Base-by-base conservation (phyloP, 2,329 filamentous ascomycete species). In the Aureobasidium sp. region DNA sequence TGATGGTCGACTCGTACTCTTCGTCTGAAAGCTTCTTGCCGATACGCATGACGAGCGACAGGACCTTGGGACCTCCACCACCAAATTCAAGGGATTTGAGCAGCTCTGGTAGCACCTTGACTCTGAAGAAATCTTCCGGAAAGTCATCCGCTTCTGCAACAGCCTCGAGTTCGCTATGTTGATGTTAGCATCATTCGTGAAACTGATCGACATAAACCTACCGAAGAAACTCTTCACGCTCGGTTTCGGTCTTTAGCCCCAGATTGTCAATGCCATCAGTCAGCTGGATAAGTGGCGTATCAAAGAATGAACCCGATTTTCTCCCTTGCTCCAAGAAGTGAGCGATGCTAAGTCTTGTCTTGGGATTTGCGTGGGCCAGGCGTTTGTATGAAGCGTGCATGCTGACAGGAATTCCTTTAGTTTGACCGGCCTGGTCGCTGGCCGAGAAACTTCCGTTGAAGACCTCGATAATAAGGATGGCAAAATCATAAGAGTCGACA, bases 1-100 rank as follows among this genome's bases (percentile, higher is more conserved):
- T 91, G 59, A 99, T 84, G 64, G 87, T 89, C 8, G 83, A 73
- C 49, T 95, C 89, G 72, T 95, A 99, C 73, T 99, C 94, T 10
- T 97, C 94, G 64, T 88, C 87, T 3, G 89, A 85, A 44, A 99
- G 79, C 71, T 96, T 97, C 7, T 86, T 79, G 4, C 91, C 86
- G 67, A 99, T 97, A 71, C 96, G 96, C 79, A 97, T 86, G 44
- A 96, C 90, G 1, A 96, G 86, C 1, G 82, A 78, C 63, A 99
- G 89, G 0, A 96, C 92, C 70, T 96, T 95, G 0, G 93, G 90
- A 0, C 94, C 94, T 32, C 94, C 94, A 11, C 93, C 94, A 8
- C 94, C 94, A 73, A 97, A 99, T 70, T 99, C 94, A n/a, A 97
- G 91, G 0, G 92, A 96, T 72, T 97, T 99, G n/a, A 99, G 81